Base-by-base conservation (phyloP, 345 rosid species). In the Populus pruinosa region DNA sequence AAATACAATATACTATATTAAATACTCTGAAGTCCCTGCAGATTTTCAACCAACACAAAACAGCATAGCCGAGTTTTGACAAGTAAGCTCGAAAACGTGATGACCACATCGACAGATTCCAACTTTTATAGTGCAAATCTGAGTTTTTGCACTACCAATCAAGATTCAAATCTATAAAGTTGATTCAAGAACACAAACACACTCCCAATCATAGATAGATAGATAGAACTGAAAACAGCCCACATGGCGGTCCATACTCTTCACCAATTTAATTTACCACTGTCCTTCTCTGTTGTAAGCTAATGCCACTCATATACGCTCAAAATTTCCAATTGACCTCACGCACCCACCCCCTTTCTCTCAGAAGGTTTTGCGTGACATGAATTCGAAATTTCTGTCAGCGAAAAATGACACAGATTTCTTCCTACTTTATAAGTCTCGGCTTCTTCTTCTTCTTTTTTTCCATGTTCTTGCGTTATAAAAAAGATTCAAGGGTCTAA, bases 211-310 rank as follows among this genome's bases (percentile, higher is more conserved):
- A 44, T 47, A 66, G n/a, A 27, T 38, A 27, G 29, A 27, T 27
- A 25, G 29, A 27, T 27, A 56, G 9, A 72, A 13, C 21, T 27
- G 41, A 76, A 66, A 68, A 50, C 18, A 47, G 23, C 39, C 44
- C 68, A 39, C 43, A 56, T 17, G 68, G 67, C 38, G 43, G 68
- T 69, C 79, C 73, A 56, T 69, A 67, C 73, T 35, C 38, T 36
- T 4, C 39, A 66, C 16, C 44, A 66, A 64, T 35, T 35, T 18
- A 21, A 33, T 11, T 17, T 31, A 36, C 5, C 49, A 36, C 18
- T 35, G 50, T 41, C 65, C 67, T 55, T 67, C 64, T 55, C 79
- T 55, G 35, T 53, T 76, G 41, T 17, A 76, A 50, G 56, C n/a
- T 18, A 5, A 20, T 44, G 33, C 13, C 59, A 70, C n/a, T 44